Evolutionary conservation across 192 early-diverging fungal species (phyloP).

Genomic region (Coemansia sp.): DNA sequence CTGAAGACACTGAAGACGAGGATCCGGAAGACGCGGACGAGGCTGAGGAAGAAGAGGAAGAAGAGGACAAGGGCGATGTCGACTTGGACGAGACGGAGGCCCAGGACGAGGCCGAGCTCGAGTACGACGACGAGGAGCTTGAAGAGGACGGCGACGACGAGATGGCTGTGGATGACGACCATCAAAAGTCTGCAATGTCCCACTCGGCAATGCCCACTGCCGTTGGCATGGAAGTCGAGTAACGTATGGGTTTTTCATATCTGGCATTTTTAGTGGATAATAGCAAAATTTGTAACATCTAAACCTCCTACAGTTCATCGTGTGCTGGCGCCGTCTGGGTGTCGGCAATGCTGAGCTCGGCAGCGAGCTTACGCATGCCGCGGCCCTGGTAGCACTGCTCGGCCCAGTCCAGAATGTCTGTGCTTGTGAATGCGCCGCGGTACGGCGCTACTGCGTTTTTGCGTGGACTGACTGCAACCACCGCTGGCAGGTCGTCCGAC

Average conservation of each 20-base stretch:
- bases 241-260: neutral
- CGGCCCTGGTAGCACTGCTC: constrained; percentile 36
- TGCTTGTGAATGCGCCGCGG: constrained; percentile 59
- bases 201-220: neutral
- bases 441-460: constrained; percentile 61
- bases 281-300: neutral
- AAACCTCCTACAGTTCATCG: constrained; percentile 30
- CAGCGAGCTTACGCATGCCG: constrained; percentile 46
- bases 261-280: neutral
- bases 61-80: constrained; percentile 32
- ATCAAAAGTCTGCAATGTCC: neutral
- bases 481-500: constrained; percentile 58
- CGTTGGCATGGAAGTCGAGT: constrained; percentile 31
- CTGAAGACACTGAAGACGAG: constrained; percentile 8
- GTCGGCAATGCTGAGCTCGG: constrained; percentile 40
- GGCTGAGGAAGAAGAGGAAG: constrained; percentile 12
- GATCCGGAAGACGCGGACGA: constrained; percentile 16
- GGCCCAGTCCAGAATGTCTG: constrained; percentile 60
- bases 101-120: constrained; percentile 23
- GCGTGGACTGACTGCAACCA: constrained; percentile 57
- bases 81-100: constrained; percentile 28
- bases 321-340: constrained; percentile 11
- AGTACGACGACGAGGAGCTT: constrained; percentile 20
- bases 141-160: constrained; percentile 16
- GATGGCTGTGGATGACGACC: constrained; percentile 13